Evolutionary conservation across 2,329 filamentous ascomycete species (phyloP), one percentile per base, ranked within the genome.

Genomic region (Drechslerella dactyloides): DNA sequence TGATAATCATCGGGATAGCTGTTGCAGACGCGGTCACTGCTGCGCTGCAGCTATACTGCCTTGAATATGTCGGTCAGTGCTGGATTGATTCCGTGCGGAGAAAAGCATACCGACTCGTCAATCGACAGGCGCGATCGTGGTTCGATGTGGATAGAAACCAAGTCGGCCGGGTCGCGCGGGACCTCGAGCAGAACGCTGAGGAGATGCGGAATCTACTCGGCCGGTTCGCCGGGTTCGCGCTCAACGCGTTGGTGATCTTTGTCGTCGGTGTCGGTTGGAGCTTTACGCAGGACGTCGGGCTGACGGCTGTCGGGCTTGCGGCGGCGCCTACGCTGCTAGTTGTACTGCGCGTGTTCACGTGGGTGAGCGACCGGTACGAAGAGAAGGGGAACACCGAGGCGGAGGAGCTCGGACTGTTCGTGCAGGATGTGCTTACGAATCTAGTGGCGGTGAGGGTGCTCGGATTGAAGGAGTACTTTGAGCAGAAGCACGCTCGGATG

Each of bases 191-290:
- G 15, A 90, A 91, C 76, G 90, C 89, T 0, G 92, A 97, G 78
- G 91, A 96, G 77, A 93, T 94, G 85, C 85, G 90, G 7, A 92
- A 90, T 75, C 81, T 97, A 0, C 83, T 96, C 0, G 89, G 90
- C 1, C 85, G 89, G 1, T 96, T 96, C 76, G 83, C 88, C 0
- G 89, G 89, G 0, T 86, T 89, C 59, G 79, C 89, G 0, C 82
- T 93, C 13, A 85, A 89, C 8, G 87, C 90, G 2, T 77, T 82
- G 0, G 80, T 86, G 57, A 93, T 96, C 84, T 83, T 90, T 17
- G 64, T 81, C 0, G 84, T 89, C n/a, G 87, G 90, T 0, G 76
- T 94, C 5, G 76, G 84, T 1, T 97, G 92, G 93, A 87, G 90
- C 2, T 79, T 96, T 15, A 78, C 83, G 0, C 84, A 89, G 30